Base-by-base conservation (phyloP, 2,329 filamentous ascomycete species). In the Arachnomyces sp. region DNA sequence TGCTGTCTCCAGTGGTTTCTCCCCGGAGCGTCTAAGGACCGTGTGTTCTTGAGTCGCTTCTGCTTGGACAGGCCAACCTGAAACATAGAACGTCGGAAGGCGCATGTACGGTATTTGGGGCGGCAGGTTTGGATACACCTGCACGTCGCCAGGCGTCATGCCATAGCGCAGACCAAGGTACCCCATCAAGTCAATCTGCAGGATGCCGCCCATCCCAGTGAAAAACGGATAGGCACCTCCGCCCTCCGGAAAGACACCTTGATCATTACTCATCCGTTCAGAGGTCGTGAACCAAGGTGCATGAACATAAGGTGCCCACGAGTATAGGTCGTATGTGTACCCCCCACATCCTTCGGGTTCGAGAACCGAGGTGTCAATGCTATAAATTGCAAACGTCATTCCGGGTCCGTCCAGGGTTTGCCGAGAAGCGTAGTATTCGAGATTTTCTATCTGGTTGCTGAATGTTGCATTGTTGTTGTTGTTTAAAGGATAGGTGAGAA, bases 201-300 rank as follows among this genome's bases (percentile, higher is more conserved):
- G 34, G 34, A 36, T 17, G 18, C 34, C 34, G 34, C 77, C 78
- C 50, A 76, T 72, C 3, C 78, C 78, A 0, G 78, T 82, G 21
- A 82, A 60, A 57, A 82, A 82, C 0, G 78, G 78, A 48, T 73
- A 82, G 0, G 77, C 77, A n/a, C n/a, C n/a, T n/a, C n/a, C n/a
- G n/a, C n/a, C n/a, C 0, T 79, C 76, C 40, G 80, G 75, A 2
- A 72, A 75, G 14, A 72, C 73, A 1, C 60, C 51, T 7, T 61
- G 55, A 40, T 63, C 70, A 44, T 77, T 65, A 48, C 81, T 78
- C 11, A 77, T 61, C 52, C 81, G 77, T 49, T 82, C 78, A 2
- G 75, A 80, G 56, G 78, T 79, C 47, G 80, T 75, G 53, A 74
- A 80, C 69, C 73, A 82, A 1, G 78, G 78, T 2, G 68, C 74